Base-by-base conservation (phyloP, 768 basidiomycete genomes). In the Cyclocybe cylindracea region DNA sequence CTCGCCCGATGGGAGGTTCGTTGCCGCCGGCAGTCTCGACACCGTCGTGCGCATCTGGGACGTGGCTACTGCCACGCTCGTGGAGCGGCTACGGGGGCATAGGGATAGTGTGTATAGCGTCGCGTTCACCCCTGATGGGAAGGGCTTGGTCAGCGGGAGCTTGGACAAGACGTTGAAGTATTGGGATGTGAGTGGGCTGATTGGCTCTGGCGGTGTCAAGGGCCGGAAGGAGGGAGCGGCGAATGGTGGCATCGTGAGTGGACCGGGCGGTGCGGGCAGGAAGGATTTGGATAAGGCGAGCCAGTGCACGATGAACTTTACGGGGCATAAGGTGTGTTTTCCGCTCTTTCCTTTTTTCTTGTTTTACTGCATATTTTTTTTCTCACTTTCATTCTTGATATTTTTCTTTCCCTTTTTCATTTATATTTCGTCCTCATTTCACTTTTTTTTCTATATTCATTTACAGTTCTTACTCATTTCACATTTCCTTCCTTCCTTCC, bases 101-200 rank as follows among this genome's bases (percentile, higher is more conserved):
- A 78, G 79, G 54, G 91, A 95, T 63, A 87, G 86, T 46, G 93
- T 95, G 39, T 94, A 94, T 67, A 87, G 87, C 44, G 80, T 94
- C 3, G 93, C 91, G 29, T 99, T 98, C 70, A 93, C 91, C 1
- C 94, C 93, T 0, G 95, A 97, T 62, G 94, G 94, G 18, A 86
- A 85, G 64, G 89, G 86, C 7, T 77, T 99, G 57, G 92, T 98
- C 4, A 94, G 90, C 55, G 96, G 95, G 36, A 93, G 90, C 70
- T 71, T 95, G 63, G 92, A 95, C 64, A 89, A 90, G 77, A 92
- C 89, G 43, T 65, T 95, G 54, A 91, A 93, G 68, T 84, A 87
- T 53, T 94, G 93, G 91, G 91, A 94, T 64, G 79, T 93, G 8
- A 85, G 85, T 61, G 85, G 82, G 46, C 77, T 97, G n/a, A n/a